phyloP scores from a whole-genome alignment of 2,329 filamentous ascomycete genomes.

The Colletotrichum sp. region DNA sequence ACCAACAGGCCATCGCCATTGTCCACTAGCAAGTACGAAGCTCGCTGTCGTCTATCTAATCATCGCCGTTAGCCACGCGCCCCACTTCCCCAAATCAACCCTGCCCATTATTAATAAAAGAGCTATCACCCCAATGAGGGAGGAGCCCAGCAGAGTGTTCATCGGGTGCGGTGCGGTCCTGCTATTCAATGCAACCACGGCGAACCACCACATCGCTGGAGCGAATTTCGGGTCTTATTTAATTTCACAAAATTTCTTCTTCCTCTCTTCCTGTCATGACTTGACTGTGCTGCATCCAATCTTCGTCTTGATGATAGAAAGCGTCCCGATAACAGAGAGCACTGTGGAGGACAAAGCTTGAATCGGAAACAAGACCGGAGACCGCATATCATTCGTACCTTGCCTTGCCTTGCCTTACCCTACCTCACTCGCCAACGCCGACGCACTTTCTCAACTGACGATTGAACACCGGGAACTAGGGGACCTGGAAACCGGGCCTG shows the following conservation, averaged over 20 bases:
- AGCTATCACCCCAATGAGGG: slow-evolving; percentile 19
- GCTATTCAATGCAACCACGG: neutral
- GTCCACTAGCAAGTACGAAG: neutral
- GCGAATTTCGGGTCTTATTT: neutral
- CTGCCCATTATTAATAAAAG: slow-evolving; percentile 20
- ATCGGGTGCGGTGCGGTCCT: slow-evolving; percentile 7
- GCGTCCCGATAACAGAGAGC: neutral
- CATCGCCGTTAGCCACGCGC: slow-evolving; percentile 3
- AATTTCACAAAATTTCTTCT: neutral
- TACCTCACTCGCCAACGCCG: neutral
- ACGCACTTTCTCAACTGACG: neutral
- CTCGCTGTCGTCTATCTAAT: slow-evolving; percentile 1
- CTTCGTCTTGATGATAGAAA: neutral
- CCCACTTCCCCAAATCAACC: slow-evolving; percentile 24
- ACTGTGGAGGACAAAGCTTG: neutral
- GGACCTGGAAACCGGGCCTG: neutral
- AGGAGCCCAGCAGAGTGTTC: neutral
- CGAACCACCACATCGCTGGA: neutral
- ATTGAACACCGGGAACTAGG: neutral
- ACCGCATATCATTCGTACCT: neutral
- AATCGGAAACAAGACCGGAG: slow-evolving; percentile 6
- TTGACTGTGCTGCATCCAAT: neutral
- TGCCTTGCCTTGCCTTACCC: neutral
- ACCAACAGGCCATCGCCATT: neutral
- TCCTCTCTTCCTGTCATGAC: neutral